Evolutionary conservation across 768 basidiomycete genomes (phyloP), one percentile per base, ranked within the genome.

Genomic region (Amanita fuliginea): DNA sequence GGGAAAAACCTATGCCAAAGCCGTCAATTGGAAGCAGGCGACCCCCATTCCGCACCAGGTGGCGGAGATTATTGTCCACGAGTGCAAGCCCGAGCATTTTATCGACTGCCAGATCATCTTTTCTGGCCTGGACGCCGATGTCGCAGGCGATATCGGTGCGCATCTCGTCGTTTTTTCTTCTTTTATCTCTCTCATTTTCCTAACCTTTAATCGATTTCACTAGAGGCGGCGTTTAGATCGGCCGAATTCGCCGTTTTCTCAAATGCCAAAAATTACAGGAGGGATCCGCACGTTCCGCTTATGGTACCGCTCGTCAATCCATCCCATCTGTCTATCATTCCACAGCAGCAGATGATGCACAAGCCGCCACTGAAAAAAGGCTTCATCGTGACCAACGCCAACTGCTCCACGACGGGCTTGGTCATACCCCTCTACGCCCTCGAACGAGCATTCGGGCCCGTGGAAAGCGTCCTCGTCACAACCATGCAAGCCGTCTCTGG

Each of bases 401-500:
- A 98, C 69, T 98, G 96, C 69, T 86, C 90, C 19, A 97, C 96
- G 3, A 99, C 96, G 0, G 94, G 87, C 37, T 75, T 83, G 60
- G 90, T 91, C 52, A 80, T 96, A 52, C 90, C 93, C n/a, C 81
- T 97, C 56, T 77, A 80, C 42, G 92, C 93, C 0, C 77, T 97
- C 55, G 93, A 96, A 65, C 78, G 75, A 54, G 75, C 86, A 0
- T 99, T 98, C 54, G 96, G 96, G 4, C 94, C 93, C n/a, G 73
- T 99, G 61, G 89, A 97, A 57, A 77, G 81, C 1, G 81, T 90
- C 59, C 70, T 97, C 60, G 85, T 94, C 62, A 96, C 92, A 5
- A 99, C 96, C 4, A 81, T 98, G 76, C 96, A 99, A 65, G 96
- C 96, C 53, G 93, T 98, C 66, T 94, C 90, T 0, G 96, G 96